Evolutionary conservation across 1,284 basidiomycete species (phyloP).

Genomic region (Athelia sp.): DNA sequence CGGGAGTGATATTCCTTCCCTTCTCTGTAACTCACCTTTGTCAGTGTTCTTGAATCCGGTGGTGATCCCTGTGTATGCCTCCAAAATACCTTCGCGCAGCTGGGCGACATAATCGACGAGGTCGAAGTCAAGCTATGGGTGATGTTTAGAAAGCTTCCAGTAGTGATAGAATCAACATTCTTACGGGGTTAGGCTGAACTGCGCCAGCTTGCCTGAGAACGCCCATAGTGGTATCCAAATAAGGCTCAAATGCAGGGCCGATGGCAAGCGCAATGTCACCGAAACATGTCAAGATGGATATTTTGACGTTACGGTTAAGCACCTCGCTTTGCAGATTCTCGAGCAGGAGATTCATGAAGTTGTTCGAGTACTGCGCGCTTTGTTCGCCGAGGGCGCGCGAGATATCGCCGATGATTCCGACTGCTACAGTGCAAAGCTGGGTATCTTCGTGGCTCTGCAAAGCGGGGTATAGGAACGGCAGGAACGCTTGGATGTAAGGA

Average conservation of each 20-base stretch:
- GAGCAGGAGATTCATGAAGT: constrained; percentile 89
- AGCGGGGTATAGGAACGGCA: constrained; percentile 87
- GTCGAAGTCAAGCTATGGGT: constrained; percentile 74
- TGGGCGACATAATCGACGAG: constrained; percentile 89
- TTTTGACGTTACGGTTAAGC: constrained; percentile 93
- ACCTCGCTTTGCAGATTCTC: constrained; percentile 91
- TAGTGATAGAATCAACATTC: too few relatives aligned
- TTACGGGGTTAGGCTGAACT: constrained; percentile 79
- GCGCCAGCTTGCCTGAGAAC: constrained; percentile 90
- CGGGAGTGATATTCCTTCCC: not conserved
- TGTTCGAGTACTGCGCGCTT: constrained; percentile 76
- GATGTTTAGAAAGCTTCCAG: too few relatives aligned
- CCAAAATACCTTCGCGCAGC: constrained; percentile 92
- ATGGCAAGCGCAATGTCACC: constrained; percentile 97
- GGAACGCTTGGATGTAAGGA: constrained; percentile 88
- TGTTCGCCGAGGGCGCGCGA: constrained; percentile 88
- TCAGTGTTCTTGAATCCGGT: constrained; percentile 85
- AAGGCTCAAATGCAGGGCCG: constrained; percentile 84
- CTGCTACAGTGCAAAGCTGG: constrained; percentile 91
- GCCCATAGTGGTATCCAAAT: constrained; percentile 85
- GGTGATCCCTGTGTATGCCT: constrained; percentile 95
- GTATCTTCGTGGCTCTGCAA: constrained; percentile 94
- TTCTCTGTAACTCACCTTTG: constrained; percentile 46
- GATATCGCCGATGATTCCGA: constrained; percentile 94
- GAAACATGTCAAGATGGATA: constrained; percentile 91